phyloP scores from a whole-genome alignment of 2,329 filamentous ascomycete species.

The Nannizzia gypsea region DNA sequence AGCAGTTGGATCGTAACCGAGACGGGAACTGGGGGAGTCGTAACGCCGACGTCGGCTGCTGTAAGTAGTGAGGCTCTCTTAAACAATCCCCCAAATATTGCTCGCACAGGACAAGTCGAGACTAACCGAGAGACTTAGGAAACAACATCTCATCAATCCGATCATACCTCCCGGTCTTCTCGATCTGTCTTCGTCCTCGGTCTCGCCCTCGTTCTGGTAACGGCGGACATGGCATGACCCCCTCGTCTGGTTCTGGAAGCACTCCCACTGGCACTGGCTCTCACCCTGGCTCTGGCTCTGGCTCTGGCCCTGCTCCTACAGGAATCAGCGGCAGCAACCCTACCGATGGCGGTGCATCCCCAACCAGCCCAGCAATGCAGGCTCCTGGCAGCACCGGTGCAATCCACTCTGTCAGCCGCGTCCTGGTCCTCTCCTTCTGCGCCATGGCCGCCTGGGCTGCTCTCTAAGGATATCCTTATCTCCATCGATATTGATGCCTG shows the following conservation, averaged over 20 bases:
- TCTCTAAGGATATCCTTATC: neutral
- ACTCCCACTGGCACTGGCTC: neutral
- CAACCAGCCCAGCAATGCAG: neutral
- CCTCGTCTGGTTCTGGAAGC: neutral
- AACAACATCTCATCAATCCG: slow-evolving; percentile 8
- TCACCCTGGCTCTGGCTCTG: neutral
- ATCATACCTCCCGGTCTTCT: neutral
- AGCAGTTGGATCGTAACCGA: slow-evolving; percentile 70
- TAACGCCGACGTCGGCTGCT: slow-evolving; percentile 57
- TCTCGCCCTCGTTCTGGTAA: neutral
- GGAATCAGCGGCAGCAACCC: neutral
- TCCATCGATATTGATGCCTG: neutral
- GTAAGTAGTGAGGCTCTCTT: slow-evolving; percentile 46
- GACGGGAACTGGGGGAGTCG: slow-evolving; percentile 64
- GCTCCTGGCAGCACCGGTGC: neutral
- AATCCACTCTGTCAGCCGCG: neutral
- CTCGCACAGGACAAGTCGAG: neutral
- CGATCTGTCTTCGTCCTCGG: slow-evolving; percentile 1
- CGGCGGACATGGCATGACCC: neutral
- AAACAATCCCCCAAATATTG: neutral
- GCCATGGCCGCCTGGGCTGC: neutral
- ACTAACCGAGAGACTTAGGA: slow-evolving; percentile 13
- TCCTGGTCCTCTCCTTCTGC: neutral
- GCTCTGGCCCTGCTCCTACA: neutral
- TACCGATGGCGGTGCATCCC: neutral